phyloP scores from a whole-genome alignment of 2,329 filamentous ascomycete genomes.

The Teratosphaeria gauchensis region DNA sequence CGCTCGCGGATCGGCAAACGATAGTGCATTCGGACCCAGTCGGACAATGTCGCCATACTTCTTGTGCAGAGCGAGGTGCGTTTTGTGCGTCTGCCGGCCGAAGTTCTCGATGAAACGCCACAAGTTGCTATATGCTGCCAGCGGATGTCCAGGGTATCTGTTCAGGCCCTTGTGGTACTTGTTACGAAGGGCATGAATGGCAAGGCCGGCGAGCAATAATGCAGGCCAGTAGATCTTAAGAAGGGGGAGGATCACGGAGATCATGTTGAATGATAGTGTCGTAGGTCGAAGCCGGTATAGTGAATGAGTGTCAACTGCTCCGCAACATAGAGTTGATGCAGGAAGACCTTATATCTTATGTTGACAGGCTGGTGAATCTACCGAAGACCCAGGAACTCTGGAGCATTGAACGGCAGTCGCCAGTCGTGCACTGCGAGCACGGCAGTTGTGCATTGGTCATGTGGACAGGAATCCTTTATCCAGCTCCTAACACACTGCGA shows the following conservation, averaged over 20 bases:
- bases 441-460: background rate
- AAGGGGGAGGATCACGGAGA: constrained; percentile 17
- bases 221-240: constrained; percentile 33
- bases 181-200: constrained; percentile 32
- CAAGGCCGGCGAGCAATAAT: constrained; percentile 21
- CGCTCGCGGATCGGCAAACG: constrained; percentile 63
- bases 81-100: constrained; percentile 54
- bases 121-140: constrained; percentile 61
- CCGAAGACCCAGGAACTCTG: background rate
- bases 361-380: background rate
- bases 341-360: background rate
- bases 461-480: background rate
- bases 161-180: constrained; percentile 49
- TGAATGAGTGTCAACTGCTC: background rate
- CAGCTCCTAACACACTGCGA: background rate
- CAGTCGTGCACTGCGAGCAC: background rate
- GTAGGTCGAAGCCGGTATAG: background rate
- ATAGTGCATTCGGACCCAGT: constrained; percentile 63
- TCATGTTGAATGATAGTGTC: constrained; percentile 17
- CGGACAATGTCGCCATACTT: constrained; percentile 66
- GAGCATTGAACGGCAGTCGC: background rate
- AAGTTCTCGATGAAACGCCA: constrained; percentile 67
- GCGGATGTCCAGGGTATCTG: constrained; percentile 61
- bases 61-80: constrained; percentile 57
- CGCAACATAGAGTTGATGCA: background rate